These are phyloP conservation scores for Mycena floridula DNA, from an alignment of 768 basidiomycete species.

Conservation along the genomic window DNA sequence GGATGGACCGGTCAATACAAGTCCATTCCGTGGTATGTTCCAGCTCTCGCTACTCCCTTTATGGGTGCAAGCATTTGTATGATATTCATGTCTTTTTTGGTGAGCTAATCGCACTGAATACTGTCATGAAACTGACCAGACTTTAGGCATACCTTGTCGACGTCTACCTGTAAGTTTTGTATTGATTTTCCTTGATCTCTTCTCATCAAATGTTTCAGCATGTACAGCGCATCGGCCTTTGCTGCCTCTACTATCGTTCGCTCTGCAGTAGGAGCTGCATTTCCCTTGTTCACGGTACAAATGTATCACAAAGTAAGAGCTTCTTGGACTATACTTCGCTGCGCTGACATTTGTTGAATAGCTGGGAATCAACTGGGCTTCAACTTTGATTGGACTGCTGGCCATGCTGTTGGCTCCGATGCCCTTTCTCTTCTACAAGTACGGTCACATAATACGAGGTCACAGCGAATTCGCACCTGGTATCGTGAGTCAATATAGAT, in stretches of 20 bases:
- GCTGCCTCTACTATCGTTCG: constrained; percentile 57
- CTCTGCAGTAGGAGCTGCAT: constrained; percentile 49
- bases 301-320: constrained; percentile 49
- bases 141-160: constrained; percentile 47
- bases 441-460: too few species aligned
- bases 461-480: constrained; percentile 55
- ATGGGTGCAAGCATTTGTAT: constrained; percentile 34
- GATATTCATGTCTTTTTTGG: constrained; percentile 57
- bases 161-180: too few species aligned
- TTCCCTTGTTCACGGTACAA: constrained; percentile 62
- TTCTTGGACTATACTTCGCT: not conserved
- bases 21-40: constrained; percentile 32
- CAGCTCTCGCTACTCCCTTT: constrained; percentile 23
- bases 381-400: constrained; percentile 50
- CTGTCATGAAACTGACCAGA: constrained; percentile 2
- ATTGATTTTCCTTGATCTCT: too few species aligned
- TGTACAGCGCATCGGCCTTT: constrained; percentile 57
- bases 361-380: constrained; percentile 47
- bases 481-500: constrained; percentile 24
- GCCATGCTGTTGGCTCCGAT: constrained; percentile 53
- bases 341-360: constrained; percentile 12
- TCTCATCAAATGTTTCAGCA: too few species aligned
- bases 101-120: too few species aligned
- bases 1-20: constrained; percentile 30
- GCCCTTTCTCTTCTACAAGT: constrained; percentile 68